Percentiles rank a stretch among this genome's conserved stretches.
Evolutionary conservation across 2,329 filamentous ascomycete genomes (phyloP).

Genomic region (Diaporthe sp.): DNA sequence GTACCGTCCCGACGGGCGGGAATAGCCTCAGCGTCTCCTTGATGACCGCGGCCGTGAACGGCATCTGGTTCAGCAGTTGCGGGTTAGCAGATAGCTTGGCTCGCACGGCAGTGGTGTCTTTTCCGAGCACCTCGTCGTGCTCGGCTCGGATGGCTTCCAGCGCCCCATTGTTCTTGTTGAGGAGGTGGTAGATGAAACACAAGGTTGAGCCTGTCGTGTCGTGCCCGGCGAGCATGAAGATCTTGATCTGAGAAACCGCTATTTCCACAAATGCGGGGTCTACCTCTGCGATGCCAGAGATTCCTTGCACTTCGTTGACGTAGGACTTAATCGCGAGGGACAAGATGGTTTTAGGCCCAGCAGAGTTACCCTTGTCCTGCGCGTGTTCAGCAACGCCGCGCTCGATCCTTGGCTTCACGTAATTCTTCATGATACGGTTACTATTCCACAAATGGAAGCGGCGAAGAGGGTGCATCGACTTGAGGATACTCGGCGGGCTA

Average conservation of each 20-base stretch:
- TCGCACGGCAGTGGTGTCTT: conserved; percentile 48
- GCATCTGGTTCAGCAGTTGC: conserved; percentile 61
- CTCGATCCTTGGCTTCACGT: conserved; percentile 47
- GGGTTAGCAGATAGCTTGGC: conserved; percentile 56
- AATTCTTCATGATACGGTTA: conserved; percentile 48
- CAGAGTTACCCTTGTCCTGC: conserved; percentile 37
- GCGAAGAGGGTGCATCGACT: conserved; percentile 41
- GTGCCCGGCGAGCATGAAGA: conserved; percentile 46
- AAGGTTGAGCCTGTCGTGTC: conserved; percentile 40
- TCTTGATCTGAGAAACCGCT: conserved; percentile 45
- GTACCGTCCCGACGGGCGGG: conserved; percentile 60
- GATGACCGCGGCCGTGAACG: conserved; percentile 67
- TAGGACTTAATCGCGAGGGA: conserved; percentile 48
- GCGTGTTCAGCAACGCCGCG: conserved; percentile 46
- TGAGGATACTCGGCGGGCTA: conserved; percentile 32
- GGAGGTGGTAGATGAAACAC: conserved; percentile 38
- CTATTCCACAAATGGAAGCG: conserved; percentile 47
- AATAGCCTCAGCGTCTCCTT: conserved; percentile 68
- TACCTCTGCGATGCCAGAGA: conserved; percentile 8
- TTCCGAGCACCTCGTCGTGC: conserved; percentile 48
- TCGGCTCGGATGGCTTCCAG: conserved; percentile 48
- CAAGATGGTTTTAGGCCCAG: conserved; percentile 48
- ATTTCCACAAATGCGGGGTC: conserved; percentile 34
- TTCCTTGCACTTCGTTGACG: conserved; percentile 40
- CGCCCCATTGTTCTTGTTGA: conserved; percentile 46